Conservation (phyloP, 2,329 filamentous ascomycete genomes). For the Cadophora malorum region DNA sequence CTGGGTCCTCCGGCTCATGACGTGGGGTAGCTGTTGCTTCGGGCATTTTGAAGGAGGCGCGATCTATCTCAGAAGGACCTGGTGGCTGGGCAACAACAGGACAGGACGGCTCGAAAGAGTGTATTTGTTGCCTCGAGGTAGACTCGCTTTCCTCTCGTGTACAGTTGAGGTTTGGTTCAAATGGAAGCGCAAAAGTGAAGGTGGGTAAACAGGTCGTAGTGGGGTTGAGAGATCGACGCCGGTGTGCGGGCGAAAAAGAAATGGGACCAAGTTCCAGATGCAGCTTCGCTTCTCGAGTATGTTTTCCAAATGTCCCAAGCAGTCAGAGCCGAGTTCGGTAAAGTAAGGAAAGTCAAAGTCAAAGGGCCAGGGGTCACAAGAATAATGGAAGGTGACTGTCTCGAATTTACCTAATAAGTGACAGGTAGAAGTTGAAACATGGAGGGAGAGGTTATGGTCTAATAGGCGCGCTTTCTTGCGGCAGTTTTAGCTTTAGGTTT, state of each 20-base stretch:
- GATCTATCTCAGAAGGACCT: constrained; percentile 4
- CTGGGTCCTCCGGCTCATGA: constrained; percentile 32
- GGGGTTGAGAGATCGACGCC: constrained; percentile 15
- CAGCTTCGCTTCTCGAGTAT: not conserved
- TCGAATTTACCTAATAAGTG: not conserved
- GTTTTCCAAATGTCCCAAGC: constrained; percentile 13
- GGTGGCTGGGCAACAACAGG: not conserved
- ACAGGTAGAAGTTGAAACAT: not conserved
- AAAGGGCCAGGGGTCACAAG: too few relatives aligned
- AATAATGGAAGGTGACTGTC: not conserved
- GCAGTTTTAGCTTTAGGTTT: not conserved
- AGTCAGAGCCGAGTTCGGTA: constrained; percentile 15
- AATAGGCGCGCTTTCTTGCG: not conserved
- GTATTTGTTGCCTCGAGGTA: not conserved
- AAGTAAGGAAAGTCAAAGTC: not conserved
- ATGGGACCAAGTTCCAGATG: constrained; percentile 1
- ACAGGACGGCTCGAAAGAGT: not conserved
- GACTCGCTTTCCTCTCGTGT: not conserved
- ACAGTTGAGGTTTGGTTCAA: not conserved
- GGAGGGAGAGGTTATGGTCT: not conserved
- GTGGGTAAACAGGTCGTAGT: constrained; percentile 10
- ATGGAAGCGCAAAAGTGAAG: constrained; percentile 1
- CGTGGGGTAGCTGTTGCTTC: constrained; percentile 13
- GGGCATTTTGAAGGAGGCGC: constrained; percentile 17
- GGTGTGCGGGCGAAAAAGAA: constrained; percentile 13